Evolutionary conservation across 768 basidiomycete species (phyloP).

Genomic region (Boletus sp.): DNA sequence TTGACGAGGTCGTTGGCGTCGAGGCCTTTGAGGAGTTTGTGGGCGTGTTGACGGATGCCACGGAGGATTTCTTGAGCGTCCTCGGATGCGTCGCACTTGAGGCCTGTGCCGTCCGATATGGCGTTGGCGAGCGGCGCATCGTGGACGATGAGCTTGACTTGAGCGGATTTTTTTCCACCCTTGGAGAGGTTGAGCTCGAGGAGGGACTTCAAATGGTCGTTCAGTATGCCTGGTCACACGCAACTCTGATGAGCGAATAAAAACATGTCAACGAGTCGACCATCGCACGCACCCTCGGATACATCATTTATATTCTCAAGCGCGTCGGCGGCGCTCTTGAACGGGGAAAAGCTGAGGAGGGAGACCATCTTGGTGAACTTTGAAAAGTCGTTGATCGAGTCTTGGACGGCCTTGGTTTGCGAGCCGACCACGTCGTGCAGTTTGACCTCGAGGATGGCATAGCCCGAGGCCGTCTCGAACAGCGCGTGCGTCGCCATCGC

Average conservation of each 20-base stretch:
- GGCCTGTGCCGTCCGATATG: slow-evolving; percentile 69
- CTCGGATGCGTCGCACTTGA: slow-evolving; percentile 81
- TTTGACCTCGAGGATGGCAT: slow-evolving; percentile 88
- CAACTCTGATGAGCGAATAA: not conserved
- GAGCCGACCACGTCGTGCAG: slow-evolving; percentile 86
- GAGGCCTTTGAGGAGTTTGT: slow-evolving; percentile 86
- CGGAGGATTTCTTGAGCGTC: slow-evolving; percentile 83
- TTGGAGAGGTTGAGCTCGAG: slow-evolving; percentile 87
- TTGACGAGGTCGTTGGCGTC: slow-evolving; percentile 85
- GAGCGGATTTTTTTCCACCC: slow-evolving; percentile 59
- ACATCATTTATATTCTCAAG: slow-evolving; percentile 95
- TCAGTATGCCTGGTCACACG: slow-evolving; percentile 64
- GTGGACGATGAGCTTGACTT: slow-evolving; percentile 74
- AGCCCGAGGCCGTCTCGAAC: slow-evolving; percentile 92
- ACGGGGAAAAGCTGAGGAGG: slow-evolving; percentile 88
- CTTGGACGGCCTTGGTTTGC: slow-evolving; percentile 74
- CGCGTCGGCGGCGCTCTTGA: slow-evolving; percentile 90
- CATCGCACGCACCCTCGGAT: slow-evolving; percentile 73
- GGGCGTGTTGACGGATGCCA: slow-evolving; percentile 88
- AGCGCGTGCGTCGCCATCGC: slow-evolving; percentile 80
- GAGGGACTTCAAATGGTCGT: slow-evolving; percentile 77
- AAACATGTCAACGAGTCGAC: too few relatives aligned
- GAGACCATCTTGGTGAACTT: slow-evolving; percentile 94
- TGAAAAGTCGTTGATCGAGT: slow-evolving; percentile 79
- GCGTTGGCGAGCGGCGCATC: slow-evolving; percentile 73